Conservation (phyloP, 371 early-diverging fungal species). For the Apophysomyces trapeziformis region DNA sequence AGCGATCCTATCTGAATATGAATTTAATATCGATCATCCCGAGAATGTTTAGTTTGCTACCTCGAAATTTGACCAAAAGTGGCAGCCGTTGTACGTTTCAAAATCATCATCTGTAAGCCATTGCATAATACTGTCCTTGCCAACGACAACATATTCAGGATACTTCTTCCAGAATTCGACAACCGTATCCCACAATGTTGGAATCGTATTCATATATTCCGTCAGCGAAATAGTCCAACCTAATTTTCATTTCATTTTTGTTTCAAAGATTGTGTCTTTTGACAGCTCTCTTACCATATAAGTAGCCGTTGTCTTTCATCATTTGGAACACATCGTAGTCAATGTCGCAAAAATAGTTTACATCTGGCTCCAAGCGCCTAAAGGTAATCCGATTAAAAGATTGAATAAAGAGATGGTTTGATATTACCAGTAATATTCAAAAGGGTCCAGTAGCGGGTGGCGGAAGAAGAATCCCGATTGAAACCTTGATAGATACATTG, state of each 20-base stretch:
- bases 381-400: background rate
- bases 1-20: slow-evolving; percentile 74
- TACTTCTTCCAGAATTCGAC: slow-evolving; percentile 57
- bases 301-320: slow-evolving; percentile 79
- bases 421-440: slow-evolving; percentile 92
- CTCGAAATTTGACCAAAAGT: slow-evolving; percentile 77
- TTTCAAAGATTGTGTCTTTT: background rate
- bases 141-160: slow-evolving; percentile 36
- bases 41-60: slow-evolving; percentile 17
- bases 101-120: slow-evolving; percentile 41
- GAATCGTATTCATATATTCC: slow-evolving; percentile 85
- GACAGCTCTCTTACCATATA: slow-evolving; percentile 71
- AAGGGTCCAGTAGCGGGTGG: slow-evolving; percentile 77
- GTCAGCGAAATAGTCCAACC: slow-evolving; percentile 80
- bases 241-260: slow-evolving; percentile 52
- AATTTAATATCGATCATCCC: background rate
- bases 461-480: slow-evolving; percentile 92
- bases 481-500: slow-evolving; percentile 44
- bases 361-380: slow-evolving; percentile 93
- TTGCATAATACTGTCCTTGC: slow-evolving; percentile 26
- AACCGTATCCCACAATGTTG: slow-evolving; percentile 80
- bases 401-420: slow-evolving; percentile 59
- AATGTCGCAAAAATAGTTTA: slow-evolving; percentile 84
- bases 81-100: slow-evolving; percentile 65
- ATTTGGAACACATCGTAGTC: slow-evolving; percentile 90